A percentile compares a stretch with the other conserved stretches of the same genome.
phyloP scores from a whole-genome alignment of 441 rosid genomes.

The Sinapis alba region DNA sequence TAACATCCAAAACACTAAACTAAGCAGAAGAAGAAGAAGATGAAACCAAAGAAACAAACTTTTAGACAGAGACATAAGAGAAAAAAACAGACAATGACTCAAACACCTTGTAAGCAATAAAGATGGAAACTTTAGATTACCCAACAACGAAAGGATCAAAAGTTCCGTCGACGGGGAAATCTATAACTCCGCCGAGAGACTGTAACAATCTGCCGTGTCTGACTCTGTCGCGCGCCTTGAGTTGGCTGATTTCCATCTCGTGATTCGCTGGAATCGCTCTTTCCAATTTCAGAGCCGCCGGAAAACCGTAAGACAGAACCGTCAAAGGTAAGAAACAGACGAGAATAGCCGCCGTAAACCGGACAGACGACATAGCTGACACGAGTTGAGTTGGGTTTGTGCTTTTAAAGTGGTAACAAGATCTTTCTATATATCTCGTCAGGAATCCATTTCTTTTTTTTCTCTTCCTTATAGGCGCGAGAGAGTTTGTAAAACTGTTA shows the following conservation, averaged over 20 bases:
- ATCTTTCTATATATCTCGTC: slow-evolving; percentile 19
- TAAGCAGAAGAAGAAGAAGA: neutral
- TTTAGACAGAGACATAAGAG: slow-evolving; percentile 13
- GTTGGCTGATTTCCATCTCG: slow-evolving; percentile 55
- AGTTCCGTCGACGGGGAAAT: slow-evolving; percentile 82
- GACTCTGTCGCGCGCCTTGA: slow-evolving; percentile 60
- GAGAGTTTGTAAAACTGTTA: neutral
- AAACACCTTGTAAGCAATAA: slow-evolving; percentile 28
- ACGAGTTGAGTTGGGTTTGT: neutral
- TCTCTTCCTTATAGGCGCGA: neutral
- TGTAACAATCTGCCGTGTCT: slow-evolving; percentile 84
- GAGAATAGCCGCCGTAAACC: slow-evolving; percentile 5
- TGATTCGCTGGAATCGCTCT: slow-evolving; percentile 66
- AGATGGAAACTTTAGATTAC: slow-evolving; percentile 46
- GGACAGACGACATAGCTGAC: slow-evolving; percentile 26
- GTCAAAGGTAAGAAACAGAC: slow-evolving; percentile 16
- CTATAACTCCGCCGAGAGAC: slow-evolving; percentile 63
- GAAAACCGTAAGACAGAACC: slow-evolving; percentile 42
- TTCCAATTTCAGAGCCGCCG: slow-evolving; percentile 62
- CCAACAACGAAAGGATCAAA: slow-evolving; percentile 90
- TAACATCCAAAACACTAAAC: slow-evolving; percentile 4
- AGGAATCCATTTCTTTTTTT: neutral
- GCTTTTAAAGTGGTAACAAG: neutral
- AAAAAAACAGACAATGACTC: neutral
- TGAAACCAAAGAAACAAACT: neutral